Percentiles rank a stretch among this genome's conserved stretches.
Conservation (phyloP, 2,329 filamentous ascomycete genomes). For the Trichophyton rubrum region DNA sequence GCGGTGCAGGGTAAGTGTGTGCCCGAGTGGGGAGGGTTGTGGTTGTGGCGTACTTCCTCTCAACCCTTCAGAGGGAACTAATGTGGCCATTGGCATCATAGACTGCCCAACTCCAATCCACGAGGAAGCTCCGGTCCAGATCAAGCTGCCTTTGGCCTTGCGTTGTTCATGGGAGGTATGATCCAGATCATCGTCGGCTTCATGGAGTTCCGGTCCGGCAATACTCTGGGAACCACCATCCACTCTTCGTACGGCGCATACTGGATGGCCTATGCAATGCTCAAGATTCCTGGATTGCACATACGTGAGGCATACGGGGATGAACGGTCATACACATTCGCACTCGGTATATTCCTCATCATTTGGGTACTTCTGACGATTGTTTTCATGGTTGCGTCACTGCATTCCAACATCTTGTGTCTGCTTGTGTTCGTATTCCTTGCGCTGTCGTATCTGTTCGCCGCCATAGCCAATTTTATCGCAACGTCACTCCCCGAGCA, state of each 20-base stretch:
- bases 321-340: slow-evolving; percentile 34
- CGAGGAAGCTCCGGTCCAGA: slow-evolving; percentile 16
- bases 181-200: slow-evolving; percentile 19
- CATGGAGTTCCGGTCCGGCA: slow-evolving; percentile 42
- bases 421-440: slow-evolving; percentile 47
- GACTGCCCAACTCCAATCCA: slow-evolving; percentile 18
- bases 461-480: slow-evolving; percentile 43
- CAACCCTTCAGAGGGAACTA: neutral
- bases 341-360: slow-evolving; percentile 47
- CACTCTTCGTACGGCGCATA: slow-evolving; percentile 51
- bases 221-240: slow-evolving; percentile 51
- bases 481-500: slow-evolving; percentile 24
- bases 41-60: neutral
- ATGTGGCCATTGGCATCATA: slow-evolving; percentile 5
- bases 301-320: slow-evolving; percentile 38
- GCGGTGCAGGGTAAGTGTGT: slow-evolving; percentile 37
- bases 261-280: slow-evolving; percentile 50
- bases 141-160: slow-evolving; percentile 19
- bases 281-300: slow-evolving; percentile 41
- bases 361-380: slow-evolving; percentile 49
- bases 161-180: slow-evolving; percentile 20
- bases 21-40: neutral
- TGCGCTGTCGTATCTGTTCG: slow-evolving; percentile 46
- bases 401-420: slow-evolving; percentile 48
- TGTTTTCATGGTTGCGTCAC: slow-evolving; percentile 43